Evolutionary conservation across 179 eudicot species (phyloP), one percentile per base, ranked within the genome.

Genomic region (Kewa caespitosa): DNA sequence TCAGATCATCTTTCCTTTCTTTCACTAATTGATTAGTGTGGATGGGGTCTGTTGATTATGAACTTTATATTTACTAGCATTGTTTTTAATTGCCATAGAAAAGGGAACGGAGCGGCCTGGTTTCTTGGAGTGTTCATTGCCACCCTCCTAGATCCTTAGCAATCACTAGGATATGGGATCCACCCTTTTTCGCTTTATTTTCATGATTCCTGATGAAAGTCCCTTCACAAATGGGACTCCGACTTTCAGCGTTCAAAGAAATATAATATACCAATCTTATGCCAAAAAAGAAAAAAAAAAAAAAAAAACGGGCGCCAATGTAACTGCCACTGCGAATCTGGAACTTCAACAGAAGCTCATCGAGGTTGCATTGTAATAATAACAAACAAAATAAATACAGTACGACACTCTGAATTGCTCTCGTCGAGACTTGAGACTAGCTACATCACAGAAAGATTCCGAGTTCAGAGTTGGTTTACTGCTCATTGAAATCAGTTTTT

Each of bases 11-110:
- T 9, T 46, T 46, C 20, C 22, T 11, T 52, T 52, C n/a, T 22
- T 8, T 32, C 52, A 67, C 32, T 37, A 63, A 67, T 34, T 73
- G 78, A 73, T 79, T 73, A 74, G 38, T 74, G 27, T 60, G 74
- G 27, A 79, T 79, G 70, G 82, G 82, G 79, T 74, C 67, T 74
- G 25, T n/a, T 18, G 61, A 25, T 74, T 57, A 69, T 74, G 67
- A 69, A 62, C 74, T 79, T 79, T 69, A 69, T 61, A 37, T 60
- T 79, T 23, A 32, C 65, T 78, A 72, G n/a, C n/a, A n/a, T n/a
- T 65, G 67, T 65, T 59, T 65, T 55, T 67, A 72, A 67, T 36
- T 73, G 74, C 73, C 67, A 39, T 52, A 46, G 31, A 72, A n/a
- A 73, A 79, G 48, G 55, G 71, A 50, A 62, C 68, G 64, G 72